Conservation (phyloP, 306 rosid species). For the Citrullus colocynthis region DNA sequence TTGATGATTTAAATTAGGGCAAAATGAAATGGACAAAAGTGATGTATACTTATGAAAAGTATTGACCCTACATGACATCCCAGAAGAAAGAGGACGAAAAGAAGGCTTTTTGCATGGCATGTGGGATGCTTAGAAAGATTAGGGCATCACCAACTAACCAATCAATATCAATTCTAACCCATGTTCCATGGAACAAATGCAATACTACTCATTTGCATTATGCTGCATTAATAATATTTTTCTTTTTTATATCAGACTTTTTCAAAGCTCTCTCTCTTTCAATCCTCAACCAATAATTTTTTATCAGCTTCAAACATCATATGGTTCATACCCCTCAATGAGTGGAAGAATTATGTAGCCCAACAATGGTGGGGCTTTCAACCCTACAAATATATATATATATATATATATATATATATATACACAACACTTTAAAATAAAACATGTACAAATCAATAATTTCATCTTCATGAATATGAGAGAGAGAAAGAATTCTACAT, state of each 20-base stretch:
- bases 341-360: constrained; percentile 3
- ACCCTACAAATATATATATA: background rate
- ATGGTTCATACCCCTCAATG: background rate
- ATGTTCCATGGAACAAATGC: background rate
- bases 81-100: background rate
- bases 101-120: constrained; percentile 6
- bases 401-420: no score
- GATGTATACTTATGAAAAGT: no score
- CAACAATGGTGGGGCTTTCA: constrained; percentile 4
- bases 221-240: background rate
- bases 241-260: background rate
- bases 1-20: background rate
- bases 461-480: background rate
- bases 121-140: background rate
- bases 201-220: background rate
- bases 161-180: background rate
- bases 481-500: background rate
- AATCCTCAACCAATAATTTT: constrained; percentile 2
- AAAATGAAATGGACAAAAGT: background rate
- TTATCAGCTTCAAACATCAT: background rate
- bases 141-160: constrained; percentile 1
- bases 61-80: background rate
- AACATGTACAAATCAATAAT: background rate
- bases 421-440: no score
- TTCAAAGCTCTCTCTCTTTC: background rate